Conservation (phyloP, 148 eudicot species). For the Nyssa sinensis region DNA sequence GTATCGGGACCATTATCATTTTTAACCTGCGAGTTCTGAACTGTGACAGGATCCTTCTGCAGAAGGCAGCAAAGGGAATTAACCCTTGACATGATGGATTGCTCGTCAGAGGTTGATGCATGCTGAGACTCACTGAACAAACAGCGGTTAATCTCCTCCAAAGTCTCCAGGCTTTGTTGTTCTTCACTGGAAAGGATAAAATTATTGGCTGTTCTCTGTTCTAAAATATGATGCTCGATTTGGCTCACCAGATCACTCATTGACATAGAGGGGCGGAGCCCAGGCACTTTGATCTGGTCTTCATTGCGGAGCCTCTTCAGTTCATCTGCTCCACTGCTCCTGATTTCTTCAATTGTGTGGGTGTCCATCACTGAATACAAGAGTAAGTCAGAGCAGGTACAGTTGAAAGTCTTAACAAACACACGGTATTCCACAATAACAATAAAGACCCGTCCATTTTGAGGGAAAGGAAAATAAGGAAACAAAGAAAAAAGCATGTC, state of each 20-base stretch:
- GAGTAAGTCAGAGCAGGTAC: not conserved
- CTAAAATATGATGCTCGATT: conserved; percentile 67
- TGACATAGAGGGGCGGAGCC: conserved; percentile 70
- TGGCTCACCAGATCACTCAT: conserved; percentile 77
- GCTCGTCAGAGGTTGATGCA: conserved; percentile 58
- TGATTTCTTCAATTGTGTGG: conserved; percentile 35
- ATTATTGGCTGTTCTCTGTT: conserved; percentile 48
- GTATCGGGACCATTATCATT: conserved; percentile 17
- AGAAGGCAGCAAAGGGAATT: conserved; percentile 92
- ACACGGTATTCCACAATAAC: not conserved
- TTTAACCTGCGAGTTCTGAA: conserved; percentile 23
- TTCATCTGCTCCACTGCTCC: conserved; percentile 38
- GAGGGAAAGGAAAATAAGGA: not conserved
- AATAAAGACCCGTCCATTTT: not conserved
- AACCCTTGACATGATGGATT: conserved; percentile 70
- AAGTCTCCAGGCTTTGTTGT: conserved; percentile 42
- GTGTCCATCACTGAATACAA: conserved; percentile 32
- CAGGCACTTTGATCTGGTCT: conserved; percentile 61
- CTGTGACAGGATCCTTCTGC: conserved; percentile 53
- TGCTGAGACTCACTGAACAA: conserved; percentile 60
- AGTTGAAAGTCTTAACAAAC: not conserved
- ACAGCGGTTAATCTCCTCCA: conserved; percentile 73
- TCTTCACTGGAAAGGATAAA: conserved; percentile 43
- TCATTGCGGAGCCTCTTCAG: conserved; percentile 38
- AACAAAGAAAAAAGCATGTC: not conserved